A percentile compares a stretch with the other conserved stretches of the same genome.
phyloP scores from a whole-genome alignment of 306 rosid species.

The Prunus campanulata region DNA sequence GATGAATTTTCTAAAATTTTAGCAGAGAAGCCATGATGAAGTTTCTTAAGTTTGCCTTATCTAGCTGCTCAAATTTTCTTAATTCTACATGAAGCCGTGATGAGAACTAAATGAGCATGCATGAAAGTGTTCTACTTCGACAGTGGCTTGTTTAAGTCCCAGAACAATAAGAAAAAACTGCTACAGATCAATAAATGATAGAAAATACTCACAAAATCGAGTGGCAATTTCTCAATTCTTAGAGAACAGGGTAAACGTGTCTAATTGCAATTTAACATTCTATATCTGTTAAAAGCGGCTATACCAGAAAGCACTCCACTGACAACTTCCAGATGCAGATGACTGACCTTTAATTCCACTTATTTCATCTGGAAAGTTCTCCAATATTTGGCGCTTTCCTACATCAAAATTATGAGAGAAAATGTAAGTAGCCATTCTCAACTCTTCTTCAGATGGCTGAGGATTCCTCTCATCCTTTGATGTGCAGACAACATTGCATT shows the following conservation, averaged over 20 bases:
- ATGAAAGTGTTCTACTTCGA: neutral
- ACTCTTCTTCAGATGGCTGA: constrained; percentile 41
- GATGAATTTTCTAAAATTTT: too few species aligned
- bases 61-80: too few species aligned
- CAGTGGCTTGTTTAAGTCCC: neutral
- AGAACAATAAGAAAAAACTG: neutral
- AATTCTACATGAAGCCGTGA: neutral
- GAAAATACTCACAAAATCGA: neutral
- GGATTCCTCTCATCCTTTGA: constrained; percentile 58
- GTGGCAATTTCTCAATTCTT: neutral
- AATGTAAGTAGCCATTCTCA: constrained; percentile 42
- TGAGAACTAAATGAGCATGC: neutral
- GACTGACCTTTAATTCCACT: constrained; percentile 48
- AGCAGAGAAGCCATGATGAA: too few species aligned
- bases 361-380: constrained; percentile 42
- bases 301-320: neutral
- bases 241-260: neutral
- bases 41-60: too few species aligned
- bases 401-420: constrained; percentile 52
- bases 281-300: neutral
- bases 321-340: neutral
- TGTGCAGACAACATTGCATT: constrained; percentile 62
- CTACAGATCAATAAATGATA: neutral
- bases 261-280: neutral
- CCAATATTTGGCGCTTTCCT: constrained; percentile 15